Evolutionary conservation across 805 yeast species (phyloP), one percentile per base, ranked within the genome.

Genomic region (Candida odintsovae): DNA sequence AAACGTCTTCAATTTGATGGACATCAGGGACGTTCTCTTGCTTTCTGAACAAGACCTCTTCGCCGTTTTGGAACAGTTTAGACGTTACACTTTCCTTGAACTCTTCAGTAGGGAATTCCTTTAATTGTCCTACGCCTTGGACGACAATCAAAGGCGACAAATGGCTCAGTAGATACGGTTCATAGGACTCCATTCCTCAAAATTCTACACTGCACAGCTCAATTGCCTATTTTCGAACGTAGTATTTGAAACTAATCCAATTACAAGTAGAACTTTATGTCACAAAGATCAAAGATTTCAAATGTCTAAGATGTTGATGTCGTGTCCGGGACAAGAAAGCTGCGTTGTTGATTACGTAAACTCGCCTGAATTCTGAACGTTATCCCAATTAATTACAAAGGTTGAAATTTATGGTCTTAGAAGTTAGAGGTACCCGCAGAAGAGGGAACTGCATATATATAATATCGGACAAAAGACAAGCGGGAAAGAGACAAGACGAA

Each of bases 121-220:
- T 23, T 13, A 10, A 26, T 1, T 26, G 37, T 2, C 71, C 73
- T 5, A 73, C 50, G 1, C 78, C 78, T 47, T 73, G 78, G 3
- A 73, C 50, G 1, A 67, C 55, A 20, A 73, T 67, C 43, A 73
- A 50, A 0, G 78, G 78, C 0, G 70, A 60, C 40, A 65, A 53
- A 23, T 70, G 60, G 1, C 63, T 44, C 1, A 69, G 59, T 33
- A 63, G 51, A 38, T 67, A 69, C 1, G 51, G 38, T 5, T 72
- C 72, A 48, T 67, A 71, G 12, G 65, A 52, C 42, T 72, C 73
- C 77, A 72, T 72, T n/a, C 4, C 8, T 8, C 20, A 33, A n/a
- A n/a, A n/a, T n/a, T n/a, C n/a, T n/a, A n/a, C n/a, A n/a, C n/a
- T n/a, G n/a, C 12, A 33, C 18, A 8, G 18, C 18, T 33, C 36